Evolutionary conservation across 148 eudicot genomes (phyloP).

Genomic region (Beta vulgaris): DNA sequence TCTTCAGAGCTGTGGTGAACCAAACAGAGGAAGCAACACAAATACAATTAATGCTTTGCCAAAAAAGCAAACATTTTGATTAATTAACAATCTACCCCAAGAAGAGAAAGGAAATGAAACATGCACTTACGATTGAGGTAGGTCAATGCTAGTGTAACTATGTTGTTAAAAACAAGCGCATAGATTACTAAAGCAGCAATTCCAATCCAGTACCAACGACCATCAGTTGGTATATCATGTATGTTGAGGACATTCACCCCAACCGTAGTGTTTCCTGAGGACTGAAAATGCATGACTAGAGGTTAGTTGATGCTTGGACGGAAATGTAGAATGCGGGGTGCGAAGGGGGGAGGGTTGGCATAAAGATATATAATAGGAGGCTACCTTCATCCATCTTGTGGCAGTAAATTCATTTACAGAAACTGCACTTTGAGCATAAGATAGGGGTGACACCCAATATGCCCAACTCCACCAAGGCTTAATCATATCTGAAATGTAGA

Average conservation of each 20-base stretch:
- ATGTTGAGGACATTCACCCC: constrained; percentile 47
- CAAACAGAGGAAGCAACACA: constrained; percentile 13
- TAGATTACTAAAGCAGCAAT: constrained; percentile 57
- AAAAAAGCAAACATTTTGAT: not conserved
- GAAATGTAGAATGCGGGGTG: not conserved
- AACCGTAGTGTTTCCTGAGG: constrained; percentile 45
- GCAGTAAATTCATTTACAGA: constrained; percentile 80
- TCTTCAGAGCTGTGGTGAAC: constrained; percentile 53
- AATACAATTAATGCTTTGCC: not conserved
- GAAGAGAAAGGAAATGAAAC: not conserved
- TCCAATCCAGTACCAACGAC: constrained; percentile 83
- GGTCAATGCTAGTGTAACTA: constrained; percentile 57
- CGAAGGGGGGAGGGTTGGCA: not conserved
- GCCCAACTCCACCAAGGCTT: constrained; percentile 96
- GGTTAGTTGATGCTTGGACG: constrained; percentile 1
- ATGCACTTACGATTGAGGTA: constrained; percentile 62
- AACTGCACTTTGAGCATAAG: constrained; percentile 74
- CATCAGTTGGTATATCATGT: constrained; percentile 46
- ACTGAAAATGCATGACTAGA: not conserved
- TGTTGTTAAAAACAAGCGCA: constrained; percentile 55
- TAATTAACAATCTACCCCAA: not conserved
- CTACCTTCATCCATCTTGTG: constrained; percentile 75
- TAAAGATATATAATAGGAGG: not conserved
- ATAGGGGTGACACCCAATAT: constrained; percentile 82
- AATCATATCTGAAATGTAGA: constrained; percentile 51